Evolutionary conservation across 129 eudicot species (phyloP), one percentile per base, ranked within the genome.

Genomic region (Erigeron canadensis): DNA sequence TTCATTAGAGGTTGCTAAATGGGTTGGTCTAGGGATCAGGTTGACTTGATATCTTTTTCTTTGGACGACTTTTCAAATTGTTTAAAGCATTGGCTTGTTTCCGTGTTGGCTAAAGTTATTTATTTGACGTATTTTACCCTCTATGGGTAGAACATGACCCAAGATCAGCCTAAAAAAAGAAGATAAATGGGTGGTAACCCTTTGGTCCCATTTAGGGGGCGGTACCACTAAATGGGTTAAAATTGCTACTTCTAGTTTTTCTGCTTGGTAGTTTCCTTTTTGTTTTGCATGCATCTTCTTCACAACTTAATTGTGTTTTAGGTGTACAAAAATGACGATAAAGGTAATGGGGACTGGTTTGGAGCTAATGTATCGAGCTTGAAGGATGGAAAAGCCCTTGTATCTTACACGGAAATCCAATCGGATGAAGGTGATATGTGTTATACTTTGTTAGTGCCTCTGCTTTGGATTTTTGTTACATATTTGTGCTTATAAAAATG

Each of bases 301-400:
- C 10, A 54, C 70, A 43, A 16, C 7, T 18, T 68, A 63, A 48
- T 77, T 77, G 69, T 74, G 69, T 58, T 74, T 57, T 79, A 94
- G 98, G 97, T 94, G 44, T 82, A 80, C 71, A 89, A 81, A 78
- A 87, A 84, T 40, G 80, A 76, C 76, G 91, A 81, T 71, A 79
- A 83, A 19, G 50, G 8, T 65, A 83, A 81, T 72, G 72, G 76
- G 62, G 97, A 83, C 50, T 94, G 98, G 98, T 94, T 81, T 66
- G 68, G 87, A 8, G 98, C 93, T 65, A 84, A 60, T 45, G 85
- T 89, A n/a, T 62, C 85, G 84, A 82, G 65, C 59, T 39, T 89
- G 64, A 76, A 79, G 55, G 86, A 86, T 71, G 87, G 82, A 71
- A 85, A 85, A 75, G 97, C 96, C 61, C 78, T 77, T 65, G 91